These are phyloP conservation scores for Elongisporangium anandrum DNA, from an alignment of 352 stramenopile genomes.

Conservation along the genomic window DNA sequence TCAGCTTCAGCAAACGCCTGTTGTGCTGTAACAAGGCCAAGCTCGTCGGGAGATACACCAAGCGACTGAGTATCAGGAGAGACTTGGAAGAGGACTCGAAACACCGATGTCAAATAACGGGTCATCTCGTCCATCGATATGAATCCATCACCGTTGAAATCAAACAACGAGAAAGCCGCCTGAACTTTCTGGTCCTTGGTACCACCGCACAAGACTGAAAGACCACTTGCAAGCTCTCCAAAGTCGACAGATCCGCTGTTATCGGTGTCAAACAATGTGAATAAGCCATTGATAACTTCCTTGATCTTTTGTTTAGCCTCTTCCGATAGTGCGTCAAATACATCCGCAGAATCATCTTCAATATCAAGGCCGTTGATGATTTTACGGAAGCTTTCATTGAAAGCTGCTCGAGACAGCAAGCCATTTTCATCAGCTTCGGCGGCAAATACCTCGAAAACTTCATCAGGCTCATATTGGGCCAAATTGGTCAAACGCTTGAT, in stretches of 20 bases:
- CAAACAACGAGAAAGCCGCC: slow-evolving; percentile 81
- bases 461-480: slow-evolving; percentile 61
- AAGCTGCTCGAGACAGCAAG: slow-evolving; percentile 62
- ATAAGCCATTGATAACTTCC: slow-evolving; percentile 59
- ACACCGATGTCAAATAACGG: slow-evolving; percentile 84
- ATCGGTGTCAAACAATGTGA: slow-evolving; percentile 80
- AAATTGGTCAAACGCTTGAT: slow-evolving; percentile 84
- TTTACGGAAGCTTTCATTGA: slow-evolving; percentile 74
- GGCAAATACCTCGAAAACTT: slow-evolving; percentile 88
- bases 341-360: slow-evolving; percentile 7
- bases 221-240: slow-evolving; percentile 70
- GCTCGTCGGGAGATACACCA: slow-evolving; percentile 65
- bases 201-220: slow-evolving; percentile 80
- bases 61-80: slow-evolving; percentile 53
- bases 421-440: slow-evolving; percentile 70
- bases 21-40: slow-evolving; percentile 74
- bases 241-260: slow-evolving; percentile 78
- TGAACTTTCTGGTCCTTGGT: slow-evolving; percentile 86
- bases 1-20: slow-evolving; percentile 74
- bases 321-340: slow-evolving; percentile 7
- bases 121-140: slow-evolving; percentile 87
- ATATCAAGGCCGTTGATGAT: slow-evolving; percentile 35
- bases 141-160: slow-evolving; percentile 87
- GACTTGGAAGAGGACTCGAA: slow-evolving; percentile 84
- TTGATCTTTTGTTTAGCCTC: slow-evolving; percentile 44